Base-by-base conservation (phyloP, 176 grass and related monocot genomes). In the Carex cristatella region DNA sequence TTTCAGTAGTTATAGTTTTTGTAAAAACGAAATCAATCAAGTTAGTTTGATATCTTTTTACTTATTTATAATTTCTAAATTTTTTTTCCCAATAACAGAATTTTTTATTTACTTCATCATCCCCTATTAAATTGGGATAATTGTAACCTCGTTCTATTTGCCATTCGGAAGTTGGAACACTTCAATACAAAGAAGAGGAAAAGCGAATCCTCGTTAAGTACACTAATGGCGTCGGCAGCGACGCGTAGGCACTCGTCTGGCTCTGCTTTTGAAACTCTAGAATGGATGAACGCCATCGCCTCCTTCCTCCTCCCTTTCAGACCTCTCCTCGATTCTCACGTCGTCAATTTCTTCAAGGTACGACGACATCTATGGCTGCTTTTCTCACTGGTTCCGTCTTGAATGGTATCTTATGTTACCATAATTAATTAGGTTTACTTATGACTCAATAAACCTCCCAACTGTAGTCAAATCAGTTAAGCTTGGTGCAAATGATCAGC, bases 311-410 rank as follows among this genome's bases (percentile, higher is more conserved):
- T 68, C 2, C 78, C 55, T 30, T 86, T 87, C 87, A 91, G 73
- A 65, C 88, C 91, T 16, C 87, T 99, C 5, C 84, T 94, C 37
- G 90, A 99, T 38, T 91, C 90, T 77, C 96, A 95, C 61, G 93
- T 94, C 81, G 96, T 99, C 90, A 95, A 94, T 87, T 99, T 99
- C 86, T 95, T 99, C 88, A 92, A 95, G 95, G 93, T 93, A 19
- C 68, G n/a, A 51, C 7, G 10, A 70, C 11, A 5, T 70, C 15
- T 19, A n/a, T 71, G n/a, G 37, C 9, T 16, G 4, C 19, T 66
- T 57, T 35, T 49, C 28, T 44, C 81, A 27, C 42, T 15, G 5
- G 13, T 64, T 54, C 46, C 37, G 32, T 69, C 37, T 15, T 40
- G 33, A 69, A 61, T 27, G 10, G 2, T 53, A 69, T 6, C 2